A percentile compares a stretch with the other conserved stretches of the same genome.
These are phyloP conservation scores for Mantamonas sphyraenae DNA, from an alignment of 78 protist species.

Conservation along the genomic window DNA sequence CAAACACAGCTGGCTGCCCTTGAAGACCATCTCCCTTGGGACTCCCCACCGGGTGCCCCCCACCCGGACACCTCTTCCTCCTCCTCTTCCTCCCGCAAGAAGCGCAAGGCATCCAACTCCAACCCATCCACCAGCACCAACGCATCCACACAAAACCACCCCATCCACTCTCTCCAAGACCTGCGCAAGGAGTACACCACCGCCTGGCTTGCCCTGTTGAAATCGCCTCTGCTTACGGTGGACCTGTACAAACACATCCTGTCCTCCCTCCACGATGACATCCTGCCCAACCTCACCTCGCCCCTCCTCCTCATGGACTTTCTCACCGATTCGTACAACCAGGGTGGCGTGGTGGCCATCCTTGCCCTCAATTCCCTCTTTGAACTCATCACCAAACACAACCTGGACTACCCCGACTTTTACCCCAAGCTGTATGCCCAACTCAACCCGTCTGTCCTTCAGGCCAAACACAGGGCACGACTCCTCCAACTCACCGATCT, in stretches of 20 bases:
- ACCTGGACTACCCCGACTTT: slow-evolving; percentile 68
- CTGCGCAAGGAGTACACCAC: not conserved
- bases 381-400: slow-evolving; percentile 50
- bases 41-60: too few species aligned
- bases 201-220: not conserved
- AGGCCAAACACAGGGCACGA: slow-evolving; percentile 44
- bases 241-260: not conserved
- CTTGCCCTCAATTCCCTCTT: slow-evolving; percentile 63
- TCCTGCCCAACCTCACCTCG: slow-evolving; percentile 1
- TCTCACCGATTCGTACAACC: slow-evolving; percentile 14
- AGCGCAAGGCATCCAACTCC: too few species aligned
- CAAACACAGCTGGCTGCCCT: too few species aligned
- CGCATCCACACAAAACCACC: too few species aligned
- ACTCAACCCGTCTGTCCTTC: slow-evolving; percentile 40
- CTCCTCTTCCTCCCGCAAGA: too few species aligned
- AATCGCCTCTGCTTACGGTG: not conserved
- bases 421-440: slow-evolving; percentile 46
- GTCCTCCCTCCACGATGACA: not conserved
- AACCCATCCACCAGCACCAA: too few species aligned
- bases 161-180: too few species aligned
- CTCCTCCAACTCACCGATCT: slow-evolving; percentile 48
- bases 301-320: slow-evolving; percentile 32
- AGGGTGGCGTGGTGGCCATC: slow-evolving; percentile 52
- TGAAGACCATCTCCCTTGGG: too few species aligned
- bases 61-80: too few species aligned